Base-by-base conservation (phyloP, 2,329 filamentous ascomycete species). In the Fusarium abutilonis region DNA sequence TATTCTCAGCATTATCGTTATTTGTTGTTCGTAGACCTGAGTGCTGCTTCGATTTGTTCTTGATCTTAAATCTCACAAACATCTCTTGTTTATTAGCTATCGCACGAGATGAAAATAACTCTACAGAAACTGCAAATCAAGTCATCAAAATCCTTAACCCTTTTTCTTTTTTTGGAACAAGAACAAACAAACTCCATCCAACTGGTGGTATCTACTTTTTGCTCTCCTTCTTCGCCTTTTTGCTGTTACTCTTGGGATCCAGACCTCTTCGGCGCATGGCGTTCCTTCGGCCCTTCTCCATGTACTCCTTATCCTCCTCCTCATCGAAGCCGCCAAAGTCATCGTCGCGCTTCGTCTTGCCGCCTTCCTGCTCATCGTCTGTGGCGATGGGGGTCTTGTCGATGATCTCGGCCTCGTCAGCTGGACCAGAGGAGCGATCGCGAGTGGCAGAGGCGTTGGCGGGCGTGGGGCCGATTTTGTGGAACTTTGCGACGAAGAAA, bases 401-500 rank as follows among this genome's bases (percentile, higher is more conserved):
- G 15, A 89, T 75, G 52, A 85, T 75, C 41, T 83, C 81, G 6
- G 34, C 52, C 43, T 80, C 78, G 34, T 78, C 73, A 46, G 58
- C 60, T 10, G 66, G 66, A n/a, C 67, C 71, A 2, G 53, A 67
- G 15, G 65, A 53, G 51, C 70, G 72, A 50, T 80, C 79, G 42
- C 60, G 61, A 23, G 79, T 32, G 17, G 57, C 60, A 4, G 56
- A 50, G 26, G 69, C 69, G 60, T 84, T 86, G 53, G 82, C 78
- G 1, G 91, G 89, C 36, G 90, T 91, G 4, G 92, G 90, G 0
- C 87, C 94, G 14, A 86, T 86, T 84, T 99, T 99, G 78, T 96
- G 93, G 79, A 99, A 90, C 78, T 99, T 99, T 72, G 93, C 92
- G 60, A 99, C 95, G 75, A 93, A 99, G 87, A 99, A 99, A 64